A percentile compares a stretch with the other conserved stretches of the same genome.
These are phyloP conservation scores for Agastache rugosa DNA, from an alignment of 257 asterid genomes.

Conservation along the genomic window DNA sequence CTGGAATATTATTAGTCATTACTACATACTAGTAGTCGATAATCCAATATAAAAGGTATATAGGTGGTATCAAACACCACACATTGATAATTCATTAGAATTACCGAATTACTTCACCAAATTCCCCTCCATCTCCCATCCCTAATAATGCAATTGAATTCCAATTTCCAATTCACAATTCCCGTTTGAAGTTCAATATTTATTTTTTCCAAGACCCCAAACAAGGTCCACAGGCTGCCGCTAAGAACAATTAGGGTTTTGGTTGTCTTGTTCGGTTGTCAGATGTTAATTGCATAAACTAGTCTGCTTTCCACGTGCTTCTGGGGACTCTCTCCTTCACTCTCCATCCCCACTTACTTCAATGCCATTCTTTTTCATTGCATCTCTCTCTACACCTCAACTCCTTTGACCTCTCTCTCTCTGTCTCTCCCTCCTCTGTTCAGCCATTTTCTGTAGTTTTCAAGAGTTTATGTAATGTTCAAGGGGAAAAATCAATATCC, in stretches of 20 bases:
- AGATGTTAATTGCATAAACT: constrained; percentile 40
- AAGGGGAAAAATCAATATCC: constrained; percentile 26
- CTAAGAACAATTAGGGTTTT: constrained; percentile 43
- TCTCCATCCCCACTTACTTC: constrained; percentile 58
- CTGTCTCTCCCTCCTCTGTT: constrained; percentile 25
- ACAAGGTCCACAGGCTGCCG: constrained; percentile 33
- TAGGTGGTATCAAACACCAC: neutral
- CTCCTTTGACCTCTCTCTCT: constrained; percentile 48
- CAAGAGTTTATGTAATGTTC: constrained; percentile 1
- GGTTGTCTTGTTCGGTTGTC: constrained; percentile 54
- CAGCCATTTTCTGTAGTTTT: constrained; percentile 33
- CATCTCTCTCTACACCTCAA: constrained; percentile 36
- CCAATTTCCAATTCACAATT: neutral
- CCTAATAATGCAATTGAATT: neutral
- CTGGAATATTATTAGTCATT: neutral
- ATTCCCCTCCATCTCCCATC: neutral
- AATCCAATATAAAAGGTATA: neutral
- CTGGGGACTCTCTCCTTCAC: constrained; percentile 44
- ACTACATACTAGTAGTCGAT: neutral
- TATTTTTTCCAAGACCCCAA: neutral
- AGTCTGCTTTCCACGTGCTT: constrained; percentile 56
- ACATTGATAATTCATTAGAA: too few relatives aligned
- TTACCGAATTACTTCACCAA: neutral
- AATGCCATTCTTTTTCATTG: constrained; percentile 52
- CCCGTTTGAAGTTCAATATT: neutral